These are phyloP conservation scores for Rosa chinensis DNA, from an alignment of 306 rosid genomes.

Conservation along the genomic window DNA sequence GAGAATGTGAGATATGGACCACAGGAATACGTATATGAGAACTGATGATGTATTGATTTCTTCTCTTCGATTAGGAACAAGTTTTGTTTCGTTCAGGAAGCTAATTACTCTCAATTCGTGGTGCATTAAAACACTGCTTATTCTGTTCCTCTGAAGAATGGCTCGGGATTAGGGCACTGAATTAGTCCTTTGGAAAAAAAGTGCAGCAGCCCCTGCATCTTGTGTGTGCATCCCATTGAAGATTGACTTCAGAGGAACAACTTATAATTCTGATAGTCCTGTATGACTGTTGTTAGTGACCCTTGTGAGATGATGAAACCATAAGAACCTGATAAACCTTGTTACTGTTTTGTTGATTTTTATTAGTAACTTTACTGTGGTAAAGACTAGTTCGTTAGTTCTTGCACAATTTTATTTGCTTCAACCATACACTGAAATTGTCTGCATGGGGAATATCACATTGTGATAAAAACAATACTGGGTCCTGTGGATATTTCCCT, in stretches of 20 bases:
- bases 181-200: conserved; percentile 3
- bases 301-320: not conserved
- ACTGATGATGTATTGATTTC: conserved; percentile 47
- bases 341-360: not conserved
- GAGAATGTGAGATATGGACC: conserved; percentile 21
- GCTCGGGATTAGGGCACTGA: conserved; percentile 2
- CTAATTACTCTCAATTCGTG: conserved; percentile 28
- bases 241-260: not conserved
- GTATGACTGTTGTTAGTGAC: conserved; percentile 7
- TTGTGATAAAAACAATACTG: not conserved
- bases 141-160: conserved; percentile 16
- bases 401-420: not conserved
- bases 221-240: conserved; percentile 19
- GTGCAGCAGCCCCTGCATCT: not conserved
- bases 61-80: conserved; percentile 33
- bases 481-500: not conserved
- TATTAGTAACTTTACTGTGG: not conserved
- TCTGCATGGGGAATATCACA: not conserved
- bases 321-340: not conserved
- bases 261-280: conserved; percentile 10
- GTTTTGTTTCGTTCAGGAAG: conserved; percentile 44
- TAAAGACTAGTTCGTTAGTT: not conserved
- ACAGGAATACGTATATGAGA: conserved; percentile 34
- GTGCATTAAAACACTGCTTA: conserved; percentile 18
- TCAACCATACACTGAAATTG: not conserved